Evolutionary conservation across 768 basidiomycete genomes (phyloP).

Genomic region (Lanmaoa rubissima): DNA sequence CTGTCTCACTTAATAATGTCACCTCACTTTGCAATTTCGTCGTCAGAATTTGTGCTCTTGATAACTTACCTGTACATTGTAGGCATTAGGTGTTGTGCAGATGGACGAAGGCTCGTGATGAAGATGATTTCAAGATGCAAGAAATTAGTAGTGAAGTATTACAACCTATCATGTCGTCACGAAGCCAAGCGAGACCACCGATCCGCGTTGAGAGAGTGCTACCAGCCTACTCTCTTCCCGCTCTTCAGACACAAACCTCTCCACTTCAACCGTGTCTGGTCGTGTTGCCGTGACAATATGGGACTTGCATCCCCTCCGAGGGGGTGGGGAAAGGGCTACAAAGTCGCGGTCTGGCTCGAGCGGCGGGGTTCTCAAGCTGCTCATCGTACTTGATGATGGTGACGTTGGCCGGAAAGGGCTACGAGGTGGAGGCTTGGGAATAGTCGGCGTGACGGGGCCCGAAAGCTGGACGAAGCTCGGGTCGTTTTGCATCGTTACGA

Average conservation of each 20-base stretch:
- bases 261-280: slow-evolving; percentile 10
- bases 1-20: slow-evolving; percentile 1
- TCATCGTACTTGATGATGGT: slow-evolving; percentile 3
- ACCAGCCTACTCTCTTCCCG: slow-evolving; percentile 18
- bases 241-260: slow-evolving; percentile 7
- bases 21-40: neutral
- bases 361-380: slow-evolving; percentile 14
- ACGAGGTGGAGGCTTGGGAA: slow-evolving; percentile 18
- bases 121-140: slow-evolving; percentile 9
- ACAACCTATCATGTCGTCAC: slow-evolving; percentile 39
- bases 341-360: slow-evolving; percentile 36
- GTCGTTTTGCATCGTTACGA: slow-evolving; percentile 49
- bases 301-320: slow-evolving; percentile 56
- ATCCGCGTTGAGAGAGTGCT: slow-evolving; percentile 49
- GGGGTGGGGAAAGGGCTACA: slow-evolving; percentile 62
- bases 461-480: slow-evolving; percentile 60
- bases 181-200: slow-evolving; percentile 53
- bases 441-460: slow-evolving; percentile 41
- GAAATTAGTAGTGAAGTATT: slow-evolving; percentile 11
- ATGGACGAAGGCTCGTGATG: neutral
- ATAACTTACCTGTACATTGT: neutral
- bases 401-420: slow-evolving; percentile 29
- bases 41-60: neutral
- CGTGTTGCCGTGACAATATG: slow-evolving; percentile 28
- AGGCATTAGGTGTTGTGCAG: neutral